Evolutionary conservation across 768 basidiomycete species (phyloP).

Genomic region (Boletus edulis): DNA sequence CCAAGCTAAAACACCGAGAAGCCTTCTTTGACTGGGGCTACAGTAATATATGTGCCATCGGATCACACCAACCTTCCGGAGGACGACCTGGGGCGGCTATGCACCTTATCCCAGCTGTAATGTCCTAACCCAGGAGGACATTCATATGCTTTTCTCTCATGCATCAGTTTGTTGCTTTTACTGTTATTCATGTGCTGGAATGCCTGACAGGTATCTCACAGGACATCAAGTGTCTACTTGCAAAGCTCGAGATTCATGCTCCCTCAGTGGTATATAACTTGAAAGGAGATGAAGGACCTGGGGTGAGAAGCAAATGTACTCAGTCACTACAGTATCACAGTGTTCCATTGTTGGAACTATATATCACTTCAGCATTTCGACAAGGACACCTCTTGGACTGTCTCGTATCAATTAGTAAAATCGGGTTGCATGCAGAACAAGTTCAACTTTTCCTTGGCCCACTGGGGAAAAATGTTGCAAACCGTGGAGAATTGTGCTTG

Average conservation of each 20-base stretch:
- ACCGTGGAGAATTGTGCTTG: constrained; percentile 4
- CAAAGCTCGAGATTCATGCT: background rate
- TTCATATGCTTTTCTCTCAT: background rate
- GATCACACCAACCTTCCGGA: background rate
- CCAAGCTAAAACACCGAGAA: background rate
- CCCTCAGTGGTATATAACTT: background rate
- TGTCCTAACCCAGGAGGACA: background rate
- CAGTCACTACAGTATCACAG: background rate
- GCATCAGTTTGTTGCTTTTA: background rate
- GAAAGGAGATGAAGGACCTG: background rate
- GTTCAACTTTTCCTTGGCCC: constrained; percentile 3
- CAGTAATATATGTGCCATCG: background rate
- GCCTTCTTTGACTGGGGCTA: background rate
- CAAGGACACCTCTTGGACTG: background rate
- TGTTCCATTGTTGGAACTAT: constrained; percentile 15
- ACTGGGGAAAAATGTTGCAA: constrained; percentile 3
- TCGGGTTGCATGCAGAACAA: background rate
- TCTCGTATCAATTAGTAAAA: constrained; percentile 11
- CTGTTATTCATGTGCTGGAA: background rate
- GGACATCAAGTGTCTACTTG: constrained; percentile 1
- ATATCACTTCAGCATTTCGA: background rate
- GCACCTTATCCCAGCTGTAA: background rate
- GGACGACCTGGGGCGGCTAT: background rate
- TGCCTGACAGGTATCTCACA: background rate
- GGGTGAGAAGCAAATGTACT: background rate